Conservation (phyloP, 192 early-diverging fungal species). For the Rhizophagus sp. region DNA sequence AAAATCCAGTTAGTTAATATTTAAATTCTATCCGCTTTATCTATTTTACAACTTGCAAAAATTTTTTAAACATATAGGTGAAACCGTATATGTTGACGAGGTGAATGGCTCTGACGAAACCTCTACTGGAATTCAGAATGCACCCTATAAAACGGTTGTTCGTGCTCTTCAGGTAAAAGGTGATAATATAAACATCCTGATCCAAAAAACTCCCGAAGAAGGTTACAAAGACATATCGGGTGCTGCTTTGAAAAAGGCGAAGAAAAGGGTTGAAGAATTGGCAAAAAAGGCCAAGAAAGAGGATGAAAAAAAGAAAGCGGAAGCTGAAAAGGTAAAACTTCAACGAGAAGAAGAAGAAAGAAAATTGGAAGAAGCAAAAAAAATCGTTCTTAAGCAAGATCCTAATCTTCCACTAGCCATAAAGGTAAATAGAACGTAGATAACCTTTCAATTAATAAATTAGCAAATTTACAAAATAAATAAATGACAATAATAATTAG, state of each 20-base stretch:
- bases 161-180: constrained; percentile 68
- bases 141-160: constrained; percentile 78
- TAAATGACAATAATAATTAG: constrained; percentile 33
- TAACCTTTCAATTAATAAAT: background rate
- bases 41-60: background rate
- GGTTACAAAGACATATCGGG: constrained; percentile 79
- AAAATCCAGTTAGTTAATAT: too few relatives aligned
- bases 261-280: constrained; percentile 65
- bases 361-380: constrained; percentile 82
- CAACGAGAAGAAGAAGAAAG: constrained; percentile 76
- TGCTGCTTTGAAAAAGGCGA: constrained; percentile 91
- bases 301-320: constrained; percentile 72
- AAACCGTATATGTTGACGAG: constrained; percentile 74
- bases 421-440: constrained; percentile 43
- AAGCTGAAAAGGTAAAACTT: constrained; percentile 65
- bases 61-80: background rate
- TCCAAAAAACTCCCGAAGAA: constrained; percentile 73
- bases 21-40: too few relatives aligned
- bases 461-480: background rate
- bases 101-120: constrained; percentile 76
- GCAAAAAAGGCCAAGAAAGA: constrained; percentile 80
- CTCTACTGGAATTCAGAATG: constrained; percentile 70
- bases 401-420: constrained; percentile 68
- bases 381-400: constrained; percentile 76
- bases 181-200: constrained; percentile 56